A percentile compares a stretch with the other conserved stretches of the same genome.
Evolutionary conservation across 805 yeast genomes (phyloP).

Genomic region (Spathaspora arborariae): DNA sequence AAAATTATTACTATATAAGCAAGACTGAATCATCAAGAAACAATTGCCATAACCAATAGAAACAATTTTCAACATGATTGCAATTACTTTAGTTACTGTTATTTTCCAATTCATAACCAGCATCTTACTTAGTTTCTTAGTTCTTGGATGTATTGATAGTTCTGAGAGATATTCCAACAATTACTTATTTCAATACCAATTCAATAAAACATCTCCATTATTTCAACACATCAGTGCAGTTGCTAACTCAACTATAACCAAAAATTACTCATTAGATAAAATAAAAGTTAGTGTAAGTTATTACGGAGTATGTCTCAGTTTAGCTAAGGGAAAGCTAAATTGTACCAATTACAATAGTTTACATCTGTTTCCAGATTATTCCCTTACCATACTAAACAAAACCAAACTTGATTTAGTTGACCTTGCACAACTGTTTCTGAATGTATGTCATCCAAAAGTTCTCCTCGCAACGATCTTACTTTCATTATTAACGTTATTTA

Average conservation of each 20-base stretch:
- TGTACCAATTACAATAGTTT: constrained; percentile 35
- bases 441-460: constrained; percentile 52
- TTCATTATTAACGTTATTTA: constrained; percentile 35
- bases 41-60: too few relatives aligned
- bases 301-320: constrained; percentile 51
- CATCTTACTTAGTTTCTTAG: constrained; percentile 50
- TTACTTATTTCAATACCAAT: constrained; percentile 46
- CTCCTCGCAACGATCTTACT: constrained; percentile 47
- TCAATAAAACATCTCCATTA: constrained; percentile 39
- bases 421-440: constrained; percentile 43
- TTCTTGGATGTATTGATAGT: constrained; percentile 50
- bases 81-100: constrained; percentile 24
- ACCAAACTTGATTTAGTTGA: constrained; percentile 40
- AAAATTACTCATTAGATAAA: constrained; percentile 23
- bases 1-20: not conserved
- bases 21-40: too few relatives aligned
- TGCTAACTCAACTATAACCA: not conserved
- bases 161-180: constrained; percentile 43
- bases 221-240: constrained; percentile 2
- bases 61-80: not conserved
- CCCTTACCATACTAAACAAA: not conserved
- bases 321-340: constrained; percentile 20
- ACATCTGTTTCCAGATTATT: constrained; percentile 14
- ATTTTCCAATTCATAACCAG: constrained; percentile 44
- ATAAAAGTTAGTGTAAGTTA: constrained; percentile 52